phyloP scores from a whole-genome alignment of 331 rosid species.

The Quercus lobata region DNA sequence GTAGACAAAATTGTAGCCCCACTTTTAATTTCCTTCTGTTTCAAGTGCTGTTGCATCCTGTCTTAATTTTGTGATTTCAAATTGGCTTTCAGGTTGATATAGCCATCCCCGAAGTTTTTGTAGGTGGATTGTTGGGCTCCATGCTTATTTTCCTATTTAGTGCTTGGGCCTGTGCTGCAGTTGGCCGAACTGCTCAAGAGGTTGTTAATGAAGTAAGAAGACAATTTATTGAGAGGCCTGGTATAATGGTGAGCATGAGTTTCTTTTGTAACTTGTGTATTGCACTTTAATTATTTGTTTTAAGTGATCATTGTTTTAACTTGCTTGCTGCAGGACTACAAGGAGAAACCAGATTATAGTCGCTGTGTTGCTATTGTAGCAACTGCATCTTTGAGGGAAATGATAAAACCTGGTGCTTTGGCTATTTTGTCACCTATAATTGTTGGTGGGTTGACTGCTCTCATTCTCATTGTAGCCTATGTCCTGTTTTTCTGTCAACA shows the following conservation, averaged over 20 bases:
- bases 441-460: constrained; percentile 58
- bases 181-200: constrained; percentile 98
- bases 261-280: constrained; percentile 17
- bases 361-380: constrained; percentile 99
- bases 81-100: constrained; percentile 78
- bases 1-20: constrained; percentile 26
- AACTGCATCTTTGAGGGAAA: constrained; percentile 90
- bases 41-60: background rate
- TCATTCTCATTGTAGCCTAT: background rate
- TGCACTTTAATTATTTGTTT: constrained; percentile 9
- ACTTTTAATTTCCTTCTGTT: background rate
- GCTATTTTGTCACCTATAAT: constrained; percentile 89
- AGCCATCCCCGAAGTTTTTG: constrained; percentile 93
- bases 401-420: constrained; percentile 97
- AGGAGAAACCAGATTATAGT: constrained; percentile 93
- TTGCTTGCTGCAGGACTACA: constrained; percentile 64
- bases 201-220: constrained; percentile 98
- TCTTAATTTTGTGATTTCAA: constrained; percentile 18
- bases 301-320: background rate
- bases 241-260: constrained; percentile 84
- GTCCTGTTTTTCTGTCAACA: background rate
- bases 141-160: constrained; percentile 97
- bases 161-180: constrained; percentile 98
- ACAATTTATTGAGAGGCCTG: constrained; percentile 98
- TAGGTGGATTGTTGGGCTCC: constrained; percentile 95